These are phyloP conservation scores for Oryza meridionalis DNA, from an alignment of 176 grass and related monocot genomes.

Conservation along the genomic window DNA sequence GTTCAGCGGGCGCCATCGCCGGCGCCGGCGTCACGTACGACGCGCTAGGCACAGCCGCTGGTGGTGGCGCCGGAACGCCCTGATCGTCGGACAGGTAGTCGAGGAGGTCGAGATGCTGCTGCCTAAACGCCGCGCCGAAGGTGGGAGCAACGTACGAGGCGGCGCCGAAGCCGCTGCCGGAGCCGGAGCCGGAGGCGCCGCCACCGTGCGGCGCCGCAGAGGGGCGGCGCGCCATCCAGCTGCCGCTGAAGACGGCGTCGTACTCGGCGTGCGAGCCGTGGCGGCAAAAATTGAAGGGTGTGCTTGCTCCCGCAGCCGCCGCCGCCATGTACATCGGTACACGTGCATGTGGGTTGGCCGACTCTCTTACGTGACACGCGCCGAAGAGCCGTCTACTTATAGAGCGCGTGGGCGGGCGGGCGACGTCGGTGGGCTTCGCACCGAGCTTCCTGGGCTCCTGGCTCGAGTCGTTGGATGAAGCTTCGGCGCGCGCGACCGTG, in stretches of 20 bases:
- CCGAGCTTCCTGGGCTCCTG: conserved; percentile 52
- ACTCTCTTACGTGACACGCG: neutral
- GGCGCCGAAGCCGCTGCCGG: neutral
- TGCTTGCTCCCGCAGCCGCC: neutral
- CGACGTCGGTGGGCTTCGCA: conserved; percentile 40
- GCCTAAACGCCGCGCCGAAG: neutral
- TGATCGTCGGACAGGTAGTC: conserved; percentile 47
- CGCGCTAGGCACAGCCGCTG: conserved; percentile 9
- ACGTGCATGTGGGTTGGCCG: neutral
- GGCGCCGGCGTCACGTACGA: conserved; percentile 20
- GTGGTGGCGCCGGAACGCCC: neutral
- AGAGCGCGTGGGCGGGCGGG: neutral
- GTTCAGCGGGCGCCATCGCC: conserved; percentile 16
- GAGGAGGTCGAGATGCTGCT: conserved; percentile 21
- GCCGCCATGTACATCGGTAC: conserved; percentile 22
- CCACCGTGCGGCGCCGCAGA: neutral
- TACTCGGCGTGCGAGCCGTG: neutral
- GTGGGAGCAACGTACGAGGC: neutral
- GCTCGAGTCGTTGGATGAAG: conserved; percentile 16
- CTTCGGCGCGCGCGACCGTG: conserved; percentile 32
- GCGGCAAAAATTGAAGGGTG: neutral
- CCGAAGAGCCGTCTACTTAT: conserved; percentile 14
- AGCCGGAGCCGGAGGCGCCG: neutral
- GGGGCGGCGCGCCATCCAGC: conserved; percentile 27
- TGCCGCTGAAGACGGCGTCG: neutral